phyloP scores from a whole-genome alignment of 2,329 filamentous ascomycete genomes.

The Neopestalotiopsis sp. region DNA sequence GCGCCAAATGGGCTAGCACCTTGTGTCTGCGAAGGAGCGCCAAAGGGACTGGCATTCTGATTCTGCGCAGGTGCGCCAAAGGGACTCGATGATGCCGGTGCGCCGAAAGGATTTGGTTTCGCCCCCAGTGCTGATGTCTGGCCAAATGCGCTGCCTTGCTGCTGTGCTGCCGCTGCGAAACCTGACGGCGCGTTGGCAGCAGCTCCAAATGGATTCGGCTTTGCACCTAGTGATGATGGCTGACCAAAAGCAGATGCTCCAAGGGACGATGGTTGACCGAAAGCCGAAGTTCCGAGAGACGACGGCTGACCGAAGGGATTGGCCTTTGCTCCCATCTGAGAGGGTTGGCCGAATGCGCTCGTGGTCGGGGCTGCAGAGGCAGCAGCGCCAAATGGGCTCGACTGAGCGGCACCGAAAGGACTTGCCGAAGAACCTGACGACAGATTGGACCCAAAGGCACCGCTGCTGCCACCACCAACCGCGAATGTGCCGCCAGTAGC shows the following conservation, averaged over 20 bases:
- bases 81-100: conserved; percentile 28
- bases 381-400: conserved; percentile 35
- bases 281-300: conserved; percentile 26
- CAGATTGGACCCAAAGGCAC: conserved; percentile 30
- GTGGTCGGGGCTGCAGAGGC: conserved; percentile 27
- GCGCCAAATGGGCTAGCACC: conserved; percentile 30
- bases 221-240: conserved; percentile 35
- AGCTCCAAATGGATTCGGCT: conserved; percentile 36
- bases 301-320: conserved; percentile 26
- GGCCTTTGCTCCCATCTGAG: conserved; percentile 33
- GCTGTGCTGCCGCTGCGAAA: conserved; percentile 38
- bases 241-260: conserved; percentile 44
- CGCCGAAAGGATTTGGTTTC: conserved; percentile 32
- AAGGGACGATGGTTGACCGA: conserved; percentile 40
- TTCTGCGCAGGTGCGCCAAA: conserved; percentile 31
- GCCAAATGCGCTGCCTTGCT: conserved; percentile 45
- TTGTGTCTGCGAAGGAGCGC: conserved; percentile 22
- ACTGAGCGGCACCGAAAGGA: conserved; percentile 45
- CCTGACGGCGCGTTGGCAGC: conserved; percentile 29
- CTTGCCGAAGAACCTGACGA: conserved; percentile 36
- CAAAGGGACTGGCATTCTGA: conserved; percentile 34
- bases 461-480: conserved; percentile 34
- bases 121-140: conserved; percentile 42
- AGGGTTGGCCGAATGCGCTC: conserved; percentile 51
- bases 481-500: conserved; percentile 52